Evolutionary conservation across 768 basidiomycete genomes (phyloP).

Genomic region (Tremella mesenterica): DNA sequence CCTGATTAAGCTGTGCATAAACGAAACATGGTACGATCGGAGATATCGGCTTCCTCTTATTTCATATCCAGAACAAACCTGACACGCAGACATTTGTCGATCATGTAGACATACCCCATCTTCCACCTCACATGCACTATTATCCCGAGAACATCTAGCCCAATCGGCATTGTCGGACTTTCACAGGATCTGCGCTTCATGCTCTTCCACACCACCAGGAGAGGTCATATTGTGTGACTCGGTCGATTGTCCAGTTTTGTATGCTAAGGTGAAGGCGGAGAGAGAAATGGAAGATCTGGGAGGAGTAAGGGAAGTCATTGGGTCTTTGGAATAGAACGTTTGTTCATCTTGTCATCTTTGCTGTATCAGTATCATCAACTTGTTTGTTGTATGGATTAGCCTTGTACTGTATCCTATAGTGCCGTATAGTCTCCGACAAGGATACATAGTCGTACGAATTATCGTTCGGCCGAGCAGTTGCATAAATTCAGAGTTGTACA

Average conservation of each 20-base stretch:
- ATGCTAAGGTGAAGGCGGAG: slow-evolving; percentile 54
- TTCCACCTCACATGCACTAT: slow-evolving; percentile 54
- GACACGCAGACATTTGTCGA: slow-evolving; percentile 53
- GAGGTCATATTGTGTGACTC: slow-evolving; percentile 70
- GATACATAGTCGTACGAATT: too few species aligned
- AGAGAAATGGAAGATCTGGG: slow-evolving; percentile 41
- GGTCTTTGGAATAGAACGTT: slow-evolving; percentile 8
- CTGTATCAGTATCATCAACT: too few species aligned
- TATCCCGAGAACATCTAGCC: slow-evolving; percentile 52
- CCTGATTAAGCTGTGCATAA: too few species aligned
- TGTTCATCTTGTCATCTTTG: too few species aligned
- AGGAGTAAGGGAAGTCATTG: slow-evolving; percentile 18
- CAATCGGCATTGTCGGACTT: slow-evolving; percentile 54
- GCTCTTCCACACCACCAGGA: slow-evolving; percentile 52
- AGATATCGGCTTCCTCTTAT: slow-evolving; percentile 1
- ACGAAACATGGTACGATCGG: too few species aligned
- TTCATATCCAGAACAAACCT: slow-evolving; percentile 4
- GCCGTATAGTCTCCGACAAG: too few species aligned
- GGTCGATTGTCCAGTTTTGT: slow-evolving; percentile 78
- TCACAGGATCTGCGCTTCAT: slow-evolving; percentile 65
- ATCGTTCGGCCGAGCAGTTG: too few species aligned
- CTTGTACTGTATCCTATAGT: too few species aligned
- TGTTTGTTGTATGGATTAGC: too few species aligned
- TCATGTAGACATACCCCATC: slow-evolving; percentile 53
- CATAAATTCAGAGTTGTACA: too few species aligned